Evolutionary conservation across 1,284 basidiomycete genomes (phyloP).

Genomic region (Pseudozyma pruni): DNA sequence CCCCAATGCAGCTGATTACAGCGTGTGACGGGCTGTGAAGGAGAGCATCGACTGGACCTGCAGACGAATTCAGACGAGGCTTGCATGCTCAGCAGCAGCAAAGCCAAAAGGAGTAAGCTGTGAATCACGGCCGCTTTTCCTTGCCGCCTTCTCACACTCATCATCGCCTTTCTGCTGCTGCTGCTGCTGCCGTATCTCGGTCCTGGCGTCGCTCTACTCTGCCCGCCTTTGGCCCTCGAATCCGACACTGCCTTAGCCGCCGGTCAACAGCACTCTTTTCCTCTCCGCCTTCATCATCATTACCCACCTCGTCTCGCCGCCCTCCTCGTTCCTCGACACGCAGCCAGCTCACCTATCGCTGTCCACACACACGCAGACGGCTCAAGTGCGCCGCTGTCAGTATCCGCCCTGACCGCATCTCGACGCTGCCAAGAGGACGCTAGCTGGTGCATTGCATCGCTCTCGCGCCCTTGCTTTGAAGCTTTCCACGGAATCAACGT

Average conservation of each 20-base stretch:
- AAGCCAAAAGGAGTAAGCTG: too few relatives aligned
- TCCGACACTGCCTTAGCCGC: constrained; percentile 7
- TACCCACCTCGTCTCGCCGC: background rate
- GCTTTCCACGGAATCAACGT: too few relatives aligned
- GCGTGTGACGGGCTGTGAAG: too few relatives aligned
- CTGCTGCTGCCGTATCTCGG: constrained; percentile 4
- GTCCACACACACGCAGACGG: too few relatives aligned
- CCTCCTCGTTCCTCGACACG: constrained; percentile 3
- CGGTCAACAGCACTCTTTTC: constrained; percentile 3
- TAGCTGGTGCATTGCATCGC: constrained; percentile 4
- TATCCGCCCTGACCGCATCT: too few relatives aligned
- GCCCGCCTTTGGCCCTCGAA: background rate
- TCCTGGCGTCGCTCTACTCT: background rate
- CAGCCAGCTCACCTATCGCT: too few relatives aligned
- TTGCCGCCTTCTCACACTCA: background rate
- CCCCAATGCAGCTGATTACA: too few relatives aligned
- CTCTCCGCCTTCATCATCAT: constrained; percentile 3
- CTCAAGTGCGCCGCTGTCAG: too few relatives aligned
- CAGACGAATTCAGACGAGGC: too few relatives aligned
- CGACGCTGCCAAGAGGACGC: constrained; percentile 5
- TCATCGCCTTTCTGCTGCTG: background rate
- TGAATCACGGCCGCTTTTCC: background rate
- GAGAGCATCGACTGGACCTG: too few relatives aligned
- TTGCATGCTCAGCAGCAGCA: too few relatives aligned
- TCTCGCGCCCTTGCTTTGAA: constrained; percentile 1